These are phyloP conservation scores for Clavariopsis aquatica DNA, from an alignment of 495 filamentous ascomycete genomes.

Conservation along the genomic window DNA sequence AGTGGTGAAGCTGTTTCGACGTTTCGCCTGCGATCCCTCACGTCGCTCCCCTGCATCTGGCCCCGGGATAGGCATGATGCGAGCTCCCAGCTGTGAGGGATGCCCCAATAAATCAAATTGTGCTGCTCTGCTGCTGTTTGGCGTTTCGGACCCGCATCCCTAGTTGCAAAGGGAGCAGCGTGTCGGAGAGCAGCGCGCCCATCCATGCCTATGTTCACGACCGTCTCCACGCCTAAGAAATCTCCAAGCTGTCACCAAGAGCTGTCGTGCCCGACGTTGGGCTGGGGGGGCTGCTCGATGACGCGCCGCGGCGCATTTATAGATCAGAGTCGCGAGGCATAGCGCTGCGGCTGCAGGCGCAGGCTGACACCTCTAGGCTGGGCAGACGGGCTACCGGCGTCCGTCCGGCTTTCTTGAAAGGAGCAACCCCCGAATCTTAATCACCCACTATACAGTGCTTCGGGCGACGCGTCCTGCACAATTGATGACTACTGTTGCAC, in stretches of 20 bases:
- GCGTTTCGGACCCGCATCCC: slow-evolving; percentile 2
- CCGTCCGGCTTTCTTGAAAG: slow-evolving; percentile 1
- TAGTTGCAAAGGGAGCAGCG: no score
- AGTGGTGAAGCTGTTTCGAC: not conserved
- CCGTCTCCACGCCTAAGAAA: not conserved
- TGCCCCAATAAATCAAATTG: slow-evolving; percentile 11
- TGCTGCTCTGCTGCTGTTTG: no score
- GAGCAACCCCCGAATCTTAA: slow-evolving; percentile 2
- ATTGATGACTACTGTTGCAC: slow-evolving; percentile 1
- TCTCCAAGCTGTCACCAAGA: not conserved
- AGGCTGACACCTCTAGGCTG: slow-evolving; percentile 10
- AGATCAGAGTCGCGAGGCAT: not conserved
- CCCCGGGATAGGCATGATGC: slow-evolving; percentile 3
- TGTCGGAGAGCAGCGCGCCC: no score
- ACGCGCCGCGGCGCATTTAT: slow-evolving; percentile 1
- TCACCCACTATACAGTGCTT: not conserved
- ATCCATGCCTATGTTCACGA: no score
- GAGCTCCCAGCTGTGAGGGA: slow-evolving; percentile 1
- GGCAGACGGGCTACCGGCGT: not conserved
- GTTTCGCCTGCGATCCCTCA: not conserved
- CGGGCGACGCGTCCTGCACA: not conserved
- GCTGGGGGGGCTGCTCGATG: not conserved
- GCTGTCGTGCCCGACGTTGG: not conserved
- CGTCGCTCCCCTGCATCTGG: slow-evolving; percentile 2
- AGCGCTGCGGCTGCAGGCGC: slow-evolving; percentile 1